These are phyloP conservation scores for Rostrohypoxylon terebratum DNA, from an alignment of 495 filamentous ascomycete genomes.

Conservation along the genomic window DNA sequence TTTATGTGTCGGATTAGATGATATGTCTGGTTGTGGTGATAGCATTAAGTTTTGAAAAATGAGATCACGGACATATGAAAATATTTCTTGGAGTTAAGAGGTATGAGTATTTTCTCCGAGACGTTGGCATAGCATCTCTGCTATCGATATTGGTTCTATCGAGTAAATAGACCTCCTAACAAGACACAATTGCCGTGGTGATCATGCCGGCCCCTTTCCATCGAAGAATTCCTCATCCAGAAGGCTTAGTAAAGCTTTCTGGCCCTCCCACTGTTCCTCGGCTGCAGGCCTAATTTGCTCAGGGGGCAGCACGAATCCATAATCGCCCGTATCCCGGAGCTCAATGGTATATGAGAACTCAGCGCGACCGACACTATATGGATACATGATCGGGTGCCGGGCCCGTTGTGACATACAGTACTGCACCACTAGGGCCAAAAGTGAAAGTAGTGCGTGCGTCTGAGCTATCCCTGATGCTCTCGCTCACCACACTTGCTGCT, in stretches of 20 bases:
- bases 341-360: constrained; percentile 63
- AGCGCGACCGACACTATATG: constrained; percentile 56
- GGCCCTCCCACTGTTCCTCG: constrained; percentile 60
- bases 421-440: constrained; percentile 63
- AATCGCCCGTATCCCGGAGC: constrained; percentile 58
- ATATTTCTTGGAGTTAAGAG: background rate
- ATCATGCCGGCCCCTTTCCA: constrained; percentile 36
- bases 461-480: constrained; percentile 56
- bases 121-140: background rate
- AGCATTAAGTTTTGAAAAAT: background rate
- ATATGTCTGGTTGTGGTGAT: background rate
- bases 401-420: constrained; percentile 62
- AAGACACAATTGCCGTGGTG: background rate
- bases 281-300: constrained; percentile 57
- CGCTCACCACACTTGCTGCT: constrained; percentile 48
- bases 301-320: constrained; percentile 63
- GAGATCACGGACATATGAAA: background rate
- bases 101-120: background rate
- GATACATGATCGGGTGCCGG: constrained; percentile 60
- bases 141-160: background rate
- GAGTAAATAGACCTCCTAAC: background rate
- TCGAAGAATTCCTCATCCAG: constrained; percentile 45
- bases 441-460: constrained; percentile 49
- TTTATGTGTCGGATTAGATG: background rate
- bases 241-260: constrained; percentile 54